A percentile compares a stretch with the other conserved stretches of the same genome.
These are phyloP conservation scores for Plantago lanceolata DNA, from an alignment of 305 asterid genomes.

Conservation along the genomic window DNA sequence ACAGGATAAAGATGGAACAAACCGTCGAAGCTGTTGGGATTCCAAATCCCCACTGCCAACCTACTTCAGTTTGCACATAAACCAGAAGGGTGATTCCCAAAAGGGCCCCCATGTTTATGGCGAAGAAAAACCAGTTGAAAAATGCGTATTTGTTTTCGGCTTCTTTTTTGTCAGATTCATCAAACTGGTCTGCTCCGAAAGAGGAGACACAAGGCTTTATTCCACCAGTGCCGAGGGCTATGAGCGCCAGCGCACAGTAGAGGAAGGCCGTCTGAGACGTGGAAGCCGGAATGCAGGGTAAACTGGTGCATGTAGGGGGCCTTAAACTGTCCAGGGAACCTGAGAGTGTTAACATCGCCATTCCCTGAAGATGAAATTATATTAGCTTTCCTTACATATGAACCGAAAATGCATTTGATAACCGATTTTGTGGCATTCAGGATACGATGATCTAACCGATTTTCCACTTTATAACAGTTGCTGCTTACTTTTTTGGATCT, in stretches of 20 bases:
- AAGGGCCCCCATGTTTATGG: constrained; percentile 60
- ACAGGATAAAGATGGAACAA: constrained; percentile 35
- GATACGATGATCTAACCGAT: no score
- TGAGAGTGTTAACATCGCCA: constrained; percentile 51
- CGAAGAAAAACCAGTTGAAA: constrained; percentile 68
- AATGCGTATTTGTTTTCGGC: constrained; percentile 48
- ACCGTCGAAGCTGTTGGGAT: constrained; percentile 43
- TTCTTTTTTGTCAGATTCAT: constrained; percentile 42
- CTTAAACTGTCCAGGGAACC: constrained; percentile 49
- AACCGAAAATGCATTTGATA: neutral
- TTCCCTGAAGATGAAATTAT: constrained; percentile 36
- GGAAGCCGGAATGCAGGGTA: constrained; percentile 48
- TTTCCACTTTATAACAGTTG: no score
- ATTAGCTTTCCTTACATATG: neutral
- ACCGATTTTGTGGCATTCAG: neutral
- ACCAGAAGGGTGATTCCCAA: constrained; percentile 50
- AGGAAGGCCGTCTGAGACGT: constrained; percentile 39
- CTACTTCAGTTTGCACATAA: constrained; percentile 41
- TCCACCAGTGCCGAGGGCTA: constrained; percentile 65
- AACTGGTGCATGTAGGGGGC: constrained; percentile 42
- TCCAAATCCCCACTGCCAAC: constrained; percentile 58
- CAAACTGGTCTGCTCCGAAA: constrained; percentile 63
- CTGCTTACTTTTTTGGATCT: no score
- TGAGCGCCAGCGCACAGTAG: constrained; percentile 40
- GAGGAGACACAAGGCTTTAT: constrained; percentile 72